Conservation (phyloP, 2,329 filamentous ascomycete species). For the Sporothrix brasiliensis region DNA sequence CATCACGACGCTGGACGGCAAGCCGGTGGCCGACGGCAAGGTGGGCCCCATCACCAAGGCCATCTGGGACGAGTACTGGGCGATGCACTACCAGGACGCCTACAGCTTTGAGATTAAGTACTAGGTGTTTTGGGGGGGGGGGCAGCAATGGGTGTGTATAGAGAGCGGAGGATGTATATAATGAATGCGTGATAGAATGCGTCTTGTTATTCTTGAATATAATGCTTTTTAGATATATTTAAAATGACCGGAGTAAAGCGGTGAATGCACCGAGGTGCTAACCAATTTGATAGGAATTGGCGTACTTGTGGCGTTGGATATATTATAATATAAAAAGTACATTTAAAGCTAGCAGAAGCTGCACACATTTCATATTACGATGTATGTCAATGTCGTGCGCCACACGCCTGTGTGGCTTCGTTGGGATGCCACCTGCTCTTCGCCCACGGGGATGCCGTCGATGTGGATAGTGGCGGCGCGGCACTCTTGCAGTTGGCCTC, state of each 20-base stretch:
- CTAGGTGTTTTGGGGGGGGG: conserved; percentile 9
- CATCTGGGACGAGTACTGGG: conserved; percentile 58
- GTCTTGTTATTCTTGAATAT: conserved; percentile 5
- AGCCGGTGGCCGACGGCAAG: conserved; percentile 47
- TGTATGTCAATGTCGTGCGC: too few species aligned
- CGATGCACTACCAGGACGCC: conserved; percentile 48
- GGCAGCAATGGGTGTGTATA: not conserved
- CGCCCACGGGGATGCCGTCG: conserved; percentile 18
- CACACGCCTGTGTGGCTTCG: too few species aligned
- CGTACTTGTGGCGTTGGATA: not conserved
- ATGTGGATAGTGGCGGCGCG: conserved; percentile 25
- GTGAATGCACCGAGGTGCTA: too few species aligned
- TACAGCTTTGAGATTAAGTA: conserved; percentile 46
- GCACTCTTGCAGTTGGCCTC: conserved; percentile 26
- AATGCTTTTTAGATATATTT: not conserved
- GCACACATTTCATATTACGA: not conserved
- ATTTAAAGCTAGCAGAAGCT: not conserved
- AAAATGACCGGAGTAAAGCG: too few species aligned
- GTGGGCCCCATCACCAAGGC: conserved; percentile 51
- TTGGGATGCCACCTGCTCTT: not conserved
- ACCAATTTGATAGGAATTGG: too few species aligned
- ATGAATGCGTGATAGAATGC: not conserved
- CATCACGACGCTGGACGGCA: conserved; percentile 51
- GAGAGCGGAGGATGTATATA: not conserved
- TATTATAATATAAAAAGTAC: not conserved